Evolutionary conservation across 768 basidiomycete genomes (phyloP).

Genomic region (Rhodotorula babjevae): DNA sequence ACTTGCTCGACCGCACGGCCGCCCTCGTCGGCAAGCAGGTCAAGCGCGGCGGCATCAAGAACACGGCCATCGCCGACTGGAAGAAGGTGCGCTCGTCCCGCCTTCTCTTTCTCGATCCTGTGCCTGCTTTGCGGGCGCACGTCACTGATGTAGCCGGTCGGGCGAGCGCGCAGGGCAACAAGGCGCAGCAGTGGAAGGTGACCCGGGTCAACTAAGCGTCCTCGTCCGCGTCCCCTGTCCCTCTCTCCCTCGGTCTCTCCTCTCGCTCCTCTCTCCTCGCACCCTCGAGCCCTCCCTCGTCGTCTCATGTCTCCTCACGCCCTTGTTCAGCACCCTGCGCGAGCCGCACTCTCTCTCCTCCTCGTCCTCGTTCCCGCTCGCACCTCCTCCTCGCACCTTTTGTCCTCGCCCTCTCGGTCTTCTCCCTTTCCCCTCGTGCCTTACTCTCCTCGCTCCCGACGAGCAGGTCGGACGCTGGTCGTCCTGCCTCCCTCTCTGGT

Average conservation of each 20-base stretch:
- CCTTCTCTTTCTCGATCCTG: background rate
- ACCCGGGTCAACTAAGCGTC: background rate
- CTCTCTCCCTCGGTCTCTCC: background rate
- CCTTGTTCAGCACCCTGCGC: no score
- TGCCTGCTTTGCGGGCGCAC: no score
- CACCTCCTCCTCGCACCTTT: no score
- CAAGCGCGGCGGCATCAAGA: conserved; percentile 10
- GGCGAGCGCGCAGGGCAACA: background rate
- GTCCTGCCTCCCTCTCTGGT: no score
- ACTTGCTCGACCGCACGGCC: conserved; percentile 29
- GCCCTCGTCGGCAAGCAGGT: conserved; percentile 24
- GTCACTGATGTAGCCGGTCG: background rate
- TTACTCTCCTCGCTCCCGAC: no score
- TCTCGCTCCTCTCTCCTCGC: background rate
- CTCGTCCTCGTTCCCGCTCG: no score
- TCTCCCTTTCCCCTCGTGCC: no score
- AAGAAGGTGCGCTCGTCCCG: conserved; percentile 9
- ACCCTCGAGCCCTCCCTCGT: no score
- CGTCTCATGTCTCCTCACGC: no score
- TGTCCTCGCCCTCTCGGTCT: no score
- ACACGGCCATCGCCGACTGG: conserved; percentile 16
- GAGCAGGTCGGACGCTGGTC: no score
- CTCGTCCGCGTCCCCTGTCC: background rate
- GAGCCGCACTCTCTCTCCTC: no score
- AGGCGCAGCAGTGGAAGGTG: conserved; percentile 20